Conservation (phyloP, 2,329 filamentous ascomycete species). For the Trichoderma atroviride region DNA sequence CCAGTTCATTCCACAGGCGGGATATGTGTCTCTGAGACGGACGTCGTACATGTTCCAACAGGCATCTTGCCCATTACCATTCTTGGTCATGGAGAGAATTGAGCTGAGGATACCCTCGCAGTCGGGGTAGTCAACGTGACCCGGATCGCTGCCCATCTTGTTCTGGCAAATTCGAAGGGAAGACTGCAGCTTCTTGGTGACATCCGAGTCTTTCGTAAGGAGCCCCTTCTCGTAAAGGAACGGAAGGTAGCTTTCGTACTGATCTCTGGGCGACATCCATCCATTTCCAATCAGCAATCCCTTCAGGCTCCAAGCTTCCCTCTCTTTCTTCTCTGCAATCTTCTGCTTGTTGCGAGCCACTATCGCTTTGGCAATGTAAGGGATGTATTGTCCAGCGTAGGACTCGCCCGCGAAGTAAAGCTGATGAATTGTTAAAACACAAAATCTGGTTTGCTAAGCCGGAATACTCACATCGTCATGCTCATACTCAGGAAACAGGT, state of each 20-base stretch:
- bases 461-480: constrained; percentile 76
- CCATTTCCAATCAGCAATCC: constrained; percentile 95
- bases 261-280: constrained; percentile 89
- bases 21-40: constrained; percentile 76
- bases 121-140: constrained; percentile 63
- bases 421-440: constrained; percentile 48
- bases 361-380: constrained; percentile 92
- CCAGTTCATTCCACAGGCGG: constrained; percentile 97
- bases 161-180: constrained; percentile 71
- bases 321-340: constrained; percentile 33
- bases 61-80: constrained; percentile 53
- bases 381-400: constrained; percentile 95
- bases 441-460: neutral
- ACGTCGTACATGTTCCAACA: constrained; percentile 99
- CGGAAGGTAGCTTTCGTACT: constrained; percentile 84
- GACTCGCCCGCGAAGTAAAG: constrained; percentile 95
- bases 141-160: constrained; percentile 51
- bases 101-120: constrained; percentile 80
- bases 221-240: constrained; percentile 79
- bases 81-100: constrained; percentile 68
- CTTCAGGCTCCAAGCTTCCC: constrained; percentile 69
- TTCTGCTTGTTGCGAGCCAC: constrained; percentile 78
- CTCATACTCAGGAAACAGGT: constrained; percentile 87
- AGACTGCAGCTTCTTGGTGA: constrained; percentile 66
- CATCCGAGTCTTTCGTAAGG: constrained; percentile 66